Percentiles rank a stretch among this genome's conserved stretches.
Conservation (phyloP, 768 basidiomycete genomes). For the Suillus alpinus region DNA sequence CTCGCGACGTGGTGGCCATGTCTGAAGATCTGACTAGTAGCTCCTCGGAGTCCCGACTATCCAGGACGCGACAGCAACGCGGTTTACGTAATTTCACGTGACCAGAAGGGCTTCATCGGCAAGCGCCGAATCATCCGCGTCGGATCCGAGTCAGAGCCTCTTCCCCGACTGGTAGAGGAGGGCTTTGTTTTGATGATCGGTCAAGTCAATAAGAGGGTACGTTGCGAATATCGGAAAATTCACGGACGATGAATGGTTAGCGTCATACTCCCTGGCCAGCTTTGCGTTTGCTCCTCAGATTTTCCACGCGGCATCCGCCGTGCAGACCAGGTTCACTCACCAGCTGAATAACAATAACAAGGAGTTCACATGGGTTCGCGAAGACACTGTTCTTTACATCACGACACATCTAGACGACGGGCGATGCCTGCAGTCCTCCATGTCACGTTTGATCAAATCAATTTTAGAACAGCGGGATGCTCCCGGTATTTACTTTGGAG, state of each 20-base stretch:
- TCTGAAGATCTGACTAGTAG: too few species aligned
- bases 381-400: conserved; percentile 4
- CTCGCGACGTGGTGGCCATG: too few species aligned
- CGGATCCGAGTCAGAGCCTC: too few species aligned
- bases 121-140: too few species aligned
- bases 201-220: too few species aligned
- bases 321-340: background rate
- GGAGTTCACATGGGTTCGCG: background rate
- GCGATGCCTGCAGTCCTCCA: conserved; percentile 3
- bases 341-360: background rate
- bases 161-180: too few species aligned
- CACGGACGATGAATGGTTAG: background rate
- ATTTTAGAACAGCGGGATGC: background rate
- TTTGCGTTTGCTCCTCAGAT: background rate
- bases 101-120: too few species aligned
- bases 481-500: background rate
- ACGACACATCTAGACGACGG: conserved; percentile 22
- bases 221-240: too few species aligned
- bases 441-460: background rate
- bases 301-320: background rate
- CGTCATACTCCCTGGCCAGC: background rate
- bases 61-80: too few species aligned
- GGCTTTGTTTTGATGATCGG: too few species aligned
- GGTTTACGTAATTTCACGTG: too few species aligned
- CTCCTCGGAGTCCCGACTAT: too few species aligned